Evolutionary conservation across 2,329 filamentous ascomycete species (phyloP).

Genomic region (Cladosporium sp.): DNA sequence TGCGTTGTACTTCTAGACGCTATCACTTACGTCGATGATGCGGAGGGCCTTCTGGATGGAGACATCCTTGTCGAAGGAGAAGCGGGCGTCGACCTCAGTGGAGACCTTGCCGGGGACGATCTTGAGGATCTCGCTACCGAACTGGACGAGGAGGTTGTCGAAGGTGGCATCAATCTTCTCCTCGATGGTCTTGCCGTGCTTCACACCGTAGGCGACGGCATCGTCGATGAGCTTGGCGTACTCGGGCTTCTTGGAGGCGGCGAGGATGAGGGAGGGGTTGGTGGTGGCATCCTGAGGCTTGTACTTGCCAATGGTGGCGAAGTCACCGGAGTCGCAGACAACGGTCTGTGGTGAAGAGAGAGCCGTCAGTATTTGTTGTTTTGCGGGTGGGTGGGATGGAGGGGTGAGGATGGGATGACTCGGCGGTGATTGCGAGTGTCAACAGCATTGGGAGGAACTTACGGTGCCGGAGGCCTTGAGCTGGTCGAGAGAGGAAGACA

Average conservation of each 20-base stretch:
- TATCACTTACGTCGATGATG: slow-evolving; percentile 78
- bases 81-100: slow-evolving; percentile 93
- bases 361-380: slow-evolving; percentile 7
- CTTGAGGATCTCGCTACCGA: slow-evolving; percentile 94
- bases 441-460: slow-evolving; percentile 48
- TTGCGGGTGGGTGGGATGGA: neutral
- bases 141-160: slow-evolving; percentile 93
- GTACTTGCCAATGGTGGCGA: slow-evolving; percentile 93
- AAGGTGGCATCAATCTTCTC: slow-evolving; percentile 86
- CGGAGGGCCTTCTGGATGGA: slow-evolving; percentile 94
- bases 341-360: slow-evolving; percentile 63
- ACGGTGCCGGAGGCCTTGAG: slow-evolving; percentile 96
- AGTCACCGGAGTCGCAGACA: slow-evolving; percentile 91
- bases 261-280: slow-evolving; percentile 98
- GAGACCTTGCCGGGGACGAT: slow-evolving; percentile 98
- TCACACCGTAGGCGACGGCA: slow-evolving; percentile 84
- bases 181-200: slow-evolving; percentile 65
- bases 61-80: slow-evolving; percentile 91
- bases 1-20: neutral
- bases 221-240: slow-evolving; percentile 89
- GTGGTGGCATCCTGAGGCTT: slow-evolving; percentile 99
- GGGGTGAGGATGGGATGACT: slow-evolving; percentile 9
- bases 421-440: neutral
- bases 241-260: slow-evolving; percentile 95
- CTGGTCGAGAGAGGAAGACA: slow-evolving; percentile 92